phyloP scores from a whole-genome alignment of 148 eudicot species.

The Rhododendron vialii region DNA sequence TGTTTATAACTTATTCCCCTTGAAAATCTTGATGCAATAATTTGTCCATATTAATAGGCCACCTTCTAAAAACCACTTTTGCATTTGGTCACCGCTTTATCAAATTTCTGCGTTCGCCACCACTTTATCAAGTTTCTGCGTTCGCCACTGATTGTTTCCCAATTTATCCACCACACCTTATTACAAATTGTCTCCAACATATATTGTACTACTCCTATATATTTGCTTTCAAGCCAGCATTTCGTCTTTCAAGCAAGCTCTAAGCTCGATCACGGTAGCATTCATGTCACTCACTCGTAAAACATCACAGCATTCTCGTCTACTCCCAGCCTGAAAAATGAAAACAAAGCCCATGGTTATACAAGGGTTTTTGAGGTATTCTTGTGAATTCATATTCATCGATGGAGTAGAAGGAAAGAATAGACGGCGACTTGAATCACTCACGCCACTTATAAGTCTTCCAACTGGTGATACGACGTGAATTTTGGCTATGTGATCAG shows the following conservation, averaged over 20 bases:
- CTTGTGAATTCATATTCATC: not conserved
- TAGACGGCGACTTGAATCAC: not conserved
- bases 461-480: conserved; percentile 42
- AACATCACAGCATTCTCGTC: conserved; percentile 65
- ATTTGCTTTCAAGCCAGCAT: conserved; percentile 24
- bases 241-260: conserved; percentile 44
- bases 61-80: not conserved
- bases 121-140: not conserved
- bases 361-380: not conserved
- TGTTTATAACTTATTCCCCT: not conserved
- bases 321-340: conserved; percentile 40
- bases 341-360: not conserved
- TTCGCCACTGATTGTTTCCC: not conserved
- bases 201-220: not conserved
- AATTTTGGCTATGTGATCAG: conserved; percentile 26
- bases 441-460: conserved; percentile 28
- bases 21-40: not conserved
- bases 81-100: not conserved
- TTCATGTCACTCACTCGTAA: conserved; percentile 23
- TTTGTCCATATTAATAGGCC: not conserved
- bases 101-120: not conserved
- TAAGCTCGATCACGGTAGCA: conserved; percentile 38
- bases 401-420: not conserved
- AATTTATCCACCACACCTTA: not conserved
- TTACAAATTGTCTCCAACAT: not conserved